Conservation (phyloP, 2,329 filamentous ascomycete species). For the Alternaria ventricosa region DNA sequence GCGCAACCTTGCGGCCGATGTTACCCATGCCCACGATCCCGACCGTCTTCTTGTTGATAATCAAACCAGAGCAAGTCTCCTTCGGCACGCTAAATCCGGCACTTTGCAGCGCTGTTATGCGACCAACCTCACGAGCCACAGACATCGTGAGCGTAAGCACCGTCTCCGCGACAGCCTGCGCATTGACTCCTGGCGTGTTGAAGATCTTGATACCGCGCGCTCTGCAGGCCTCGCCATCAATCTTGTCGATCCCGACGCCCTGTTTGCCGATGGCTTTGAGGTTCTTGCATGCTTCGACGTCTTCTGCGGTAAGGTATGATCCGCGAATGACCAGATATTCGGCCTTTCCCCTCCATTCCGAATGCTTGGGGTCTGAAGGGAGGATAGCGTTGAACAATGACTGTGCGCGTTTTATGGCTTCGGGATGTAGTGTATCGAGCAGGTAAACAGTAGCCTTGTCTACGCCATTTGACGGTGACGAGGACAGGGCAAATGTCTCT, state of each 20-base stretch:
- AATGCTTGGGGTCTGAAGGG: slow-evolving; percentile 42
- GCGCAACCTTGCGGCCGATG: slow-evolving; percentile 25
- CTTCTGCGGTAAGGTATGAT: slow-evolving; percentile 48
- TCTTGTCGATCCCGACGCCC: slow-evolving; percentile 56
- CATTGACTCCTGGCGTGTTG: slow-evolving; percentile 58
- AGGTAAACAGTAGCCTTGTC: slow-evolving; percentile 51
- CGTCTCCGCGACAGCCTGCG: slow-evolving; percentile 52
- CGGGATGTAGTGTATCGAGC: slow-evolving; percentile 50
- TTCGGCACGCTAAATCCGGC: slow-evolving; percentile 47
- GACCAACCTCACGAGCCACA: slow-evolving; percentile 32
- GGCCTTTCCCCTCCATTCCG: slow-evolving; percentile 52
- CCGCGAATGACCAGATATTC: slow-evolving; percentile 50
- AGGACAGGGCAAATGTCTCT: background rate
- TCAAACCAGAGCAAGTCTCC: slow-evolving; percentile 52
- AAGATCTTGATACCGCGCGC: slow-evolving; percentile 52
- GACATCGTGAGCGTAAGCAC: slow-evolving; percentile 47
- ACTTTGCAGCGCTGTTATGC: slow-evolving; percentile 38
- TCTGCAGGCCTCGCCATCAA: slow-evolving; percentile 50
- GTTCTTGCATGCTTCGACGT: slow-evolving; percentile 46
- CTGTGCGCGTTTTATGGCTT: slow-evolving; percentile 46
- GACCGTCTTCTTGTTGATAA: slow-evolving; percentile 52
- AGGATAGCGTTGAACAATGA: slow-evolving; percentile 51
- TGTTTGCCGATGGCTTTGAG: slow-evolving; percentile 57
- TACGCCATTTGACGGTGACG: background rate
- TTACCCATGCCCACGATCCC: slow-evolving; percentile 58